A percentile compares a stretch with the other conserved stretches of the same genome.
These are phyloP conservation scores for Cenchrus purpureus DNA, from an alignment of 176 grass and related monocot species.

Conservation along the genomic window DNA sequence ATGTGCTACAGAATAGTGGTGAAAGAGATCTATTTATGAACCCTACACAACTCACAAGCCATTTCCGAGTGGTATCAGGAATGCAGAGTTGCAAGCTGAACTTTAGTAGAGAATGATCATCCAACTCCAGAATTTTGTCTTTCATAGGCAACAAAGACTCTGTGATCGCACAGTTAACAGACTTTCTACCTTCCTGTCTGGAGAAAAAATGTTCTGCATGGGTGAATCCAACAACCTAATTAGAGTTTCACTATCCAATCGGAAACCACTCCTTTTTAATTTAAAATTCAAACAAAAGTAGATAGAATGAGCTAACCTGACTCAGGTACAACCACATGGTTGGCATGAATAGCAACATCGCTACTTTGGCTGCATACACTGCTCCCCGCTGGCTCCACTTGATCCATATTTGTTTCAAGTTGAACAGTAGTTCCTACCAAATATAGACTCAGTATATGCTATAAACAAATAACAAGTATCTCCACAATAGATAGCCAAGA, in stretches of 20 bases:
- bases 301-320: constrained; percentile 43
- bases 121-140: constrained; percentile 20
- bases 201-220: constrained; percentile 33
- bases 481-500: constrained; percentile 24
- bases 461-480: not conserved
- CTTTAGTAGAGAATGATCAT: constrained; percentile 28
- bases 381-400: constrained; percentile 15
- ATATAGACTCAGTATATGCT: constrained; percentile 28
- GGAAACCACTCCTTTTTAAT: not conserved
- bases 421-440: constrained; percentile 33
- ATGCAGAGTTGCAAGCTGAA: constrained; percentile 30
- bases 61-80: constrained; percentile 32
- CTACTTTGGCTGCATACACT: constrained; percentile 18
- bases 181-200: constrained; percentile 25
- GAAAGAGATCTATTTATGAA: constrained; percentile 22
- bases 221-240: constrained; percentile 17
- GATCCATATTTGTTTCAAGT: constrained; percentile 22
- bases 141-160: constrained; percentile 5
- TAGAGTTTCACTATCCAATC: not conserved
- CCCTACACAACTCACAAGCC: constrained; percentile 55
- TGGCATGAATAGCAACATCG: not conserved
- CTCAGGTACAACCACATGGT: not conserved
- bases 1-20: not conserved
- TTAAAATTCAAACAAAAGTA: constrained; percentile 12
- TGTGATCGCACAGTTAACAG: not conserved